Base-by-base conservation (phyloP, 495 filamentous ascomycete species). In the Podospora pseudoanserina region DNA sequence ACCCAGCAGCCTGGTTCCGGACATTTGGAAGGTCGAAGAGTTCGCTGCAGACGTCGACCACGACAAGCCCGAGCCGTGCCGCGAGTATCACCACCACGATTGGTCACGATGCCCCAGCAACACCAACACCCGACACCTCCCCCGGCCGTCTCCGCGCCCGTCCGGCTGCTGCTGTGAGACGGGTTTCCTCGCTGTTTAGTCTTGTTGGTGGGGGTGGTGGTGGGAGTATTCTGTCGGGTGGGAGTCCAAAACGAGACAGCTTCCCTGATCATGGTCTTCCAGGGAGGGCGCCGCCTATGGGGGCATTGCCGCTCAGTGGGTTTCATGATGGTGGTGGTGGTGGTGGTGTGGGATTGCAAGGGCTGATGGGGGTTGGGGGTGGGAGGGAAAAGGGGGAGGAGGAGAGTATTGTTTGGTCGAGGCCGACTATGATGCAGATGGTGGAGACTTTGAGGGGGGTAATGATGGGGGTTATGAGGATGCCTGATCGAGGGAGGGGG, bases 401-500 rank as follows among this genome's bases (percentile, higher is more conserved):
- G 55, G 55, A 26, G n/a, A 58, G 23, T 19, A 20, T n/a, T 4
- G 67, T 74, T n/a, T 81, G 81, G 79, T 73, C 81, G 27, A 80
- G 79, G 13, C 80, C 79, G 16, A 79, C 70, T 6, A 58, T 82
- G 20, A 71, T 79, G 55, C 78, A 80, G 75, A 80, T 83, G 79
- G 79, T 77, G 18, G 81, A 83, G 73, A 66, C 74, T 0, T 60
- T 84, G 32, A 72, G 78, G 63, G 77, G 76, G 4, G 69, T 55
- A 5, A 74, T 83, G 67, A 80, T 83, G 76, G 70, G 39, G 39
- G 39, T 49, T 6, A 16, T 49, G 39, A 16, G 39, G 39, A 16
- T 49, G 39, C 15, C 39, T 5, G 15, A 49, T 32, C 30, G 39
- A 11, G 39, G 39, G 39, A 49, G 39, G 39, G 7, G 39, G 13